These are phyloP conservation scores for Trametes gibbosa DNA, from an alignment of 768 basidiomycete species.

Conservation along the genomic window DNA sequence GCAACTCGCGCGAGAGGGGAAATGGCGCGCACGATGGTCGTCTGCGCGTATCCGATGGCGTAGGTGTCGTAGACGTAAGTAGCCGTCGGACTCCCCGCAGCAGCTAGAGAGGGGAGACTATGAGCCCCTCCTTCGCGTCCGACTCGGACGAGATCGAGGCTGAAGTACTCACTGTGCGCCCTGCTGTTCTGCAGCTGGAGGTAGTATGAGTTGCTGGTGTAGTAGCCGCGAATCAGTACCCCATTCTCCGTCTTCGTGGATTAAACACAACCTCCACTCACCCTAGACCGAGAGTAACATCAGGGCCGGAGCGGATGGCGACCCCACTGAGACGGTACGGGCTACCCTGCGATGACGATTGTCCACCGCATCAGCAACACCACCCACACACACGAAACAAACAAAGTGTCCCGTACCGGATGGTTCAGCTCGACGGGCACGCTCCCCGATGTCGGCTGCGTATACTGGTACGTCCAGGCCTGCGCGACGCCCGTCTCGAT, in stretches of 20 bases:
- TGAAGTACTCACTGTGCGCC: conserved; percentile 11
- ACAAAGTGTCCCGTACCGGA: conserved; percentile 6
- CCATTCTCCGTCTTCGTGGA: no score
- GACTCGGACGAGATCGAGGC: neutral
- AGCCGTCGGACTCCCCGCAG: conserved; percentile 9
- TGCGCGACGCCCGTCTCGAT: neutral
- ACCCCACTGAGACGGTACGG: conserved; percentile 16
- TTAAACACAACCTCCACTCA: neutral
- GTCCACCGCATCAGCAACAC: neutral
- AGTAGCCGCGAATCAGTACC: no score
- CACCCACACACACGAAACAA: neutral
- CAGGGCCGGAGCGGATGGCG: conserved; percentile 15
- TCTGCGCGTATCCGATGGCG: conserved; percentile 22
- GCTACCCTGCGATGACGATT: neutral
- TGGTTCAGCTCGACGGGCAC: conserved; percentile 13
- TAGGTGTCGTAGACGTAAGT: conserved; percentile 22
- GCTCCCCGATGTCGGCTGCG: neutral
- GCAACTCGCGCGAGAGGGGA: no score
- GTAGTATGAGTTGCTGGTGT: conserved; percentile 6
- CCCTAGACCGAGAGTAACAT: conserved; percentile 20
- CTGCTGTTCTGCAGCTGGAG: conserved; percentile 16
- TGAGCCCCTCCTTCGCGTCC: neutral
- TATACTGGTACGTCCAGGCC: conserved; percentile 17
- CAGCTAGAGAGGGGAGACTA: neutral
- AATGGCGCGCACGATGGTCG: conserved; percentile 13